Evolutionary conservation across 768 basidiomycete species (phyloP), one percentile per base, ranked within the genome.

Genomic region (Chalciporus sphaerocephalus): DNA sequence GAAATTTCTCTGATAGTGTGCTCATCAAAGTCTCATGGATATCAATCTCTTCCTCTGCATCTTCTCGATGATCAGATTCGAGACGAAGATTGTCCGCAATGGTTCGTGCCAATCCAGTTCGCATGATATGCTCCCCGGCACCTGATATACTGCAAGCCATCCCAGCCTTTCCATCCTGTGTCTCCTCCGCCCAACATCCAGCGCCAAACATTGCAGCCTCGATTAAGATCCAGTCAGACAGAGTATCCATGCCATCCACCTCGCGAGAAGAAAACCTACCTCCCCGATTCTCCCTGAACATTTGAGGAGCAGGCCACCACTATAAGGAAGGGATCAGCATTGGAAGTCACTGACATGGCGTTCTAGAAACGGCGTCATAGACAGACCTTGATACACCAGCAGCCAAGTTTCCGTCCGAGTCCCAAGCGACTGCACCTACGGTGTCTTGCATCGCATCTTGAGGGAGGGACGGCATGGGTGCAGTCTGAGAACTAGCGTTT

Each of bases 301-400:
- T 60, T 92, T 92, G 44, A 92, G 72, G 41, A 92, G 69, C n/a
- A 92, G 62, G 0, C 89, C 89, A 5, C 89, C 89, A 52, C 89
- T 91, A 47, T 28, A 38, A n/a, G 7, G 5, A 30, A 15, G n/a
- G 13, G 7, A n/a, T 32, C 15, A n/a, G 30, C 1, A 9, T 8
- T n/a, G 5, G 2, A n/a, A 6, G n/a, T 5, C 34, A 37, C 44
- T 23, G 42, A 33, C 34, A 22, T 46, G 21, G 8, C n/a, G n/a
- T n/a, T n/a, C n/a, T n/a, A n/a, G n/a, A n/a, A n/a, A n/a, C n/a
- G n/a, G n/a, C 36, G 5, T 40, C 8, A 30, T 38, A 15, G 20
- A 28, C 60, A 40, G 24, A 79, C 85, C 85, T 87, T 23, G 87
- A 90, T 13, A 88, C 86, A 2, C 87, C 87, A n/a, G 85, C 80